Evolutionary conservation across 805 yeast genomes (phyloP), one percentile per base, ranked within the genome.

Genomic region (Torulaspora microellipsoides): DNA sequence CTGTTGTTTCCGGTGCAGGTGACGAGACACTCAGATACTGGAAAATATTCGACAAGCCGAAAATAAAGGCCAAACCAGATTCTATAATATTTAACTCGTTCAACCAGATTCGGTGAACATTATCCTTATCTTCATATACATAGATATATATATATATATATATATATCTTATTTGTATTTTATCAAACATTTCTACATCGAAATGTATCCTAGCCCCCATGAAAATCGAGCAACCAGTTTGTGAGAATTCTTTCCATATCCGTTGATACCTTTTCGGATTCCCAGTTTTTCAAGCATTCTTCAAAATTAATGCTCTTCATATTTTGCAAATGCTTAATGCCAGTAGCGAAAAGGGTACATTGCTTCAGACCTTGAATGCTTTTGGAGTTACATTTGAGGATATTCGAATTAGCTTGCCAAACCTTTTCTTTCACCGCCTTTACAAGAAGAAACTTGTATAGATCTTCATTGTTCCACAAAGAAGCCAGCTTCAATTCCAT

Each of bases 1-100:
- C 97, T 0, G 84, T 93, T 11, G 99, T 91, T 2, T 90, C 99
- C 0, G 99, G 99, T 1, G 97, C 99, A 1, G 99, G 98, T 4
- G 99, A 93, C 66, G 99, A 93, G 64, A 93, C 99, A 0, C 69
- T 93, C 44, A 66, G 99, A 51, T 87, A 93, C 61, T 93, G 99
- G 99, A 89, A 88, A 54, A 85, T 90, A 1, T 93, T 90, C 68
- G 95, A 87, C 47, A 86, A 83, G 61, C 79, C 75, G 46, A 81
- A 77, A 54, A 68, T 69, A 38, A 82, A 78, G 44, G 70, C 68
- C 31, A 76, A 76, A 10, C 80, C 81, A 17, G 75, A 83, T 15
- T 77, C 85, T 14, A 83, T 80, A 10, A 65, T 85, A 35, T 66
- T 83, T 38, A 87, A 81, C 66, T 85, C 93, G 1, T 84, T 84